phyloP scores from a whole-genome alignment of 257 asterid species.

The Ocimum tenuiflorum region DNA sequence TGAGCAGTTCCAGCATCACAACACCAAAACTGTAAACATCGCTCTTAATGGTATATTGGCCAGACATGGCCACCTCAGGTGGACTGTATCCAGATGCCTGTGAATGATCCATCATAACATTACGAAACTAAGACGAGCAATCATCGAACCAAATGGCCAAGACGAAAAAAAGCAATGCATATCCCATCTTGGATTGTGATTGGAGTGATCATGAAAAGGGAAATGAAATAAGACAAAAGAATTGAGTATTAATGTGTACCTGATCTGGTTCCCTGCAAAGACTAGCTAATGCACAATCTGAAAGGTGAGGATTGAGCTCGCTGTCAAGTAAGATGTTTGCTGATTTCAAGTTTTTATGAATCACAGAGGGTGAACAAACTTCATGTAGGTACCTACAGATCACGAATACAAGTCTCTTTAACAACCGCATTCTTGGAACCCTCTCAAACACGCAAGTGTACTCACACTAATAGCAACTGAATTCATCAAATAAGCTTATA shows the following conservation, averaged over 20 bases:
- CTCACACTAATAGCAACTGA: neutral
- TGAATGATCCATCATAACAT: constrained; percentile 13
- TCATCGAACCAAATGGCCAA: too few species aligned
- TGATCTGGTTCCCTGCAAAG: constrained; percentile 69
- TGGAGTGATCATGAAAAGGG: too few species aligned
- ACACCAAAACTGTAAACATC: constrained; percentile 95
- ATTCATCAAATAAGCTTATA: neutral
- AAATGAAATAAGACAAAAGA: neutral
- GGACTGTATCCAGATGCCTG: constrained; percentile 85
- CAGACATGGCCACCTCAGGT: constrained; percentile 87
- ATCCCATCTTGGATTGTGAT: neutral
- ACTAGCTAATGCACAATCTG: constrained; percentile 77
- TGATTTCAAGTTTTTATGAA: constrained; percentile 82
- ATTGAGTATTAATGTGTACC: constrained; percentile 28
- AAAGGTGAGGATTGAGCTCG: constrained; percentile 93
- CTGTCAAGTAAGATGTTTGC: constrained; percentile 74
- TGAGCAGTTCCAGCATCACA: constrained; percentile 88
- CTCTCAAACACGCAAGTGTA: neutral
- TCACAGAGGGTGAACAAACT: constrained; percentile 82
- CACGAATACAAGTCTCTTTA: neutral
- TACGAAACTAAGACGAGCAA: neutral
- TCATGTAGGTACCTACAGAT: constrained; percentile 83
- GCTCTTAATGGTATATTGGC: constrained; percentile 74
- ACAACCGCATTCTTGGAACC: neutral
- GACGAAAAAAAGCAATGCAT: neutral